Percentiles rank a stretch among this genome's conserved stretches.
phyloP scores from a whole-genome alignment of 371 early-diverging fungal genomes.

The Circinella minor region DNA sequence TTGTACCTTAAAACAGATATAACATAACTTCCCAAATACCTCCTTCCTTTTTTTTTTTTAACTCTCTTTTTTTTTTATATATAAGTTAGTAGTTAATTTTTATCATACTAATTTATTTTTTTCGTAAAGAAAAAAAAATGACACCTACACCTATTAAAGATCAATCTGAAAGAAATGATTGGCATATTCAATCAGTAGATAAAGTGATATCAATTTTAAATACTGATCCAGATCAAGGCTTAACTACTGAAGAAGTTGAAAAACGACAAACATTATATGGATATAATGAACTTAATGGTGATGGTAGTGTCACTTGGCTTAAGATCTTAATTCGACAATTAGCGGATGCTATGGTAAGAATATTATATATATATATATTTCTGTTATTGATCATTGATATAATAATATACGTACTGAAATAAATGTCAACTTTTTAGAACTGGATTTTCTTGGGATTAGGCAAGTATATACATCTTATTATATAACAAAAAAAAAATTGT shows the following conservation, averaged over 20 bases:
- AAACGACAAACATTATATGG: slow-evolving; percentile 62
- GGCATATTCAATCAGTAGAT: slow-evolving; percentile 29
- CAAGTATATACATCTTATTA: slow-evolving; percentile 8
- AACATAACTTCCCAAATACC: too few relatives aligned
- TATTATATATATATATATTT: slow-evolving; percentile 41
- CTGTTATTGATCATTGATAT: background rate
- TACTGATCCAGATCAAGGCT: slow-evolving; percentile 65
- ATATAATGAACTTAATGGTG: slow-evolving; percentile 73
- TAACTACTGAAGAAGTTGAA: slow-evolving; percentile 56
- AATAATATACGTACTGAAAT: background rate
- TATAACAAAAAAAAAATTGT: too few relatives aligned
- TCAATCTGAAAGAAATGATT: background rate
- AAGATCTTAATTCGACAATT: slow-evolving; percentile 79
- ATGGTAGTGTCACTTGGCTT: slow-evolving; percentile 67
- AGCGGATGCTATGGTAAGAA: slow-evolving; percentile 82
- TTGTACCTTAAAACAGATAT: too few relatives aligned
- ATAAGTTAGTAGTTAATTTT: too few relatives aligned
- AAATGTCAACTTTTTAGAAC: slow-evolving; percentile 39
- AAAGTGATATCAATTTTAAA: slow-evolving; percentile 63
- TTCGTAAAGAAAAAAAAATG: background rate
- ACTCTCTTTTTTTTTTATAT: too few relatives aligned
- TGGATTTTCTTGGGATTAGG: slow-evolving; percentile 76
- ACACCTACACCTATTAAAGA: background rate
- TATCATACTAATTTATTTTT: too few relatives aligned
- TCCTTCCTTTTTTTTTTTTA: too few relatives aligned